Percentiles rank a stretch among this genome's conserved stretches.
These are phyloP conservation scores for Serendipita vermifera DNA, from an alignment of 768 basidiomycete genomes.

Conservation along the genomic window DNA sequence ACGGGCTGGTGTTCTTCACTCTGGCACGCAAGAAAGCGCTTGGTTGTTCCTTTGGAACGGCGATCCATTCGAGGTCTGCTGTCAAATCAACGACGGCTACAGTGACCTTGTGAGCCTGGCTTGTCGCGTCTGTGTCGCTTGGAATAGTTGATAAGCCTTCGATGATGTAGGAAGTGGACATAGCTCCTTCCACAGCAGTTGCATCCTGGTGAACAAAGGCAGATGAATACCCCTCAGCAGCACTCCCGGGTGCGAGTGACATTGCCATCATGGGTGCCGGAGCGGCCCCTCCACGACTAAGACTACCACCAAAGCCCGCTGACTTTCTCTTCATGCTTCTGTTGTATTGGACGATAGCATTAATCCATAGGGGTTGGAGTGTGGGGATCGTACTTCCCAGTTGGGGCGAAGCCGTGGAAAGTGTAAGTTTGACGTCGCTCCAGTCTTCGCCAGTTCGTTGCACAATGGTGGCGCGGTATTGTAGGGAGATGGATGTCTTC, in stretches of 20 bases:
- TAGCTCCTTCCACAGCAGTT: conserved; percentile 37
- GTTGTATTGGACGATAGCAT: no score
- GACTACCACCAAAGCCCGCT: no score
- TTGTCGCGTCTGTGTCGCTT: conserved; percentile 32
- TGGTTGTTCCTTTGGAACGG: conserved; percentile 37
- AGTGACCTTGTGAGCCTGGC: conserved; percentile 36
- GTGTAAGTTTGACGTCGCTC: conserved; percentile 35
- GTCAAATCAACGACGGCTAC: conserved; percentile 32
- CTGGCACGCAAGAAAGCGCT: conserved; percentile 33
- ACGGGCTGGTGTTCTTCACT: conserved; percentile 47
- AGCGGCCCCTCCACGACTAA: no score
- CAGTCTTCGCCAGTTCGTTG: conserved; percentile 53
- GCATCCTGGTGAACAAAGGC: no score
- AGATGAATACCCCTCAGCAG: no score
- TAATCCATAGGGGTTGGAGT: conserved; percentile 10
- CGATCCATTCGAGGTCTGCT: conserved; percentile 35
- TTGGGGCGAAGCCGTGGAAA: conserved; percentile 33
- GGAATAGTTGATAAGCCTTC: conserved; percentile 39
- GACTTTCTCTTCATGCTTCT: no score
- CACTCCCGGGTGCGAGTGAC: no score
- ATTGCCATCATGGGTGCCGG: no score
- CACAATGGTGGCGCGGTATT: conserved; percentile 41
- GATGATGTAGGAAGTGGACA: conserved; percentile 40
- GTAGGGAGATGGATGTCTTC: conserved; percentile 33
- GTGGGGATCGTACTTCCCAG: conserved; percentile 17